Conservation (phyloP, 202 grass and related monocot species). For the Digitaria exilis region DNA sequence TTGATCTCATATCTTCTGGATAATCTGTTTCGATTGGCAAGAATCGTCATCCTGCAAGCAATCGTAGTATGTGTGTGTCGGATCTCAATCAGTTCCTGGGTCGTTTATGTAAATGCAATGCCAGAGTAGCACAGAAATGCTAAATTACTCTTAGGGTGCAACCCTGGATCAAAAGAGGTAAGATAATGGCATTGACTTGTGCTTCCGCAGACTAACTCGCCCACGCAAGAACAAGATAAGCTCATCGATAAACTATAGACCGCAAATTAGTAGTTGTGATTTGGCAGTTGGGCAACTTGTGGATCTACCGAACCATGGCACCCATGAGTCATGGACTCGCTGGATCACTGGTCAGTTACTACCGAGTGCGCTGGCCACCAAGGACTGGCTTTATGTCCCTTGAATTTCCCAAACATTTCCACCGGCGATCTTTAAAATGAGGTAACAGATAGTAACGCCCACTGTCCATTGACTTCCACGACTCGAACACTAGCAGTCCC, state of each 20-base stretch:
- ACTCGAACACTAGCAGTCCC: conserved; percentile 6
- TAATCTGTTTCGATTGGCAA: neutral
- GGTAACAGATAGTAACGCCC: neutral
- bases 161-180: neutral
- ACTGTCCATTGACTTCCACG: neutral
- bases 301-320: conserved; percentile 10
- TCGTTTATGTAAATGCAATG: neutral
- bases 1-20: neutral
- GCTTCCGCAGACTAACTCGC: neutral
- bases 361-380: conserved; percentile 26
- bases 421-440: neutral
- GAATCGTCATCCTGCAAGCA: neutral
- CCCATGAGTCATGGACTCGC: neutral
- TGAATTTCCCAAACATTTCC: neutral
- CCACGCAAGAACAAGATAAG: neutral
- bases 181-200: neutral
- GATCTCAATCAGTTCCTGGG: neutral
- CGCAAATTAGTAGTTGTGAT: neutral
- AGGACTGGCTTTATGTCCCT: neutral
- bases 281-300: neutral
- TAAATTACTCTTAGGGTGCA: neutral
- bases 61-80: neutral
- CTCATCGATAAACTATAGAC: neutral
- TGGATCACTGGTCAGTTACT: neutral
- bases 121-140: neutral